Evolutionary conservation across 352 stramenopile species (phyloP), one percentile per base, ranked within the genome.

Genomic region (Globisporangium alternatum): DNA sequence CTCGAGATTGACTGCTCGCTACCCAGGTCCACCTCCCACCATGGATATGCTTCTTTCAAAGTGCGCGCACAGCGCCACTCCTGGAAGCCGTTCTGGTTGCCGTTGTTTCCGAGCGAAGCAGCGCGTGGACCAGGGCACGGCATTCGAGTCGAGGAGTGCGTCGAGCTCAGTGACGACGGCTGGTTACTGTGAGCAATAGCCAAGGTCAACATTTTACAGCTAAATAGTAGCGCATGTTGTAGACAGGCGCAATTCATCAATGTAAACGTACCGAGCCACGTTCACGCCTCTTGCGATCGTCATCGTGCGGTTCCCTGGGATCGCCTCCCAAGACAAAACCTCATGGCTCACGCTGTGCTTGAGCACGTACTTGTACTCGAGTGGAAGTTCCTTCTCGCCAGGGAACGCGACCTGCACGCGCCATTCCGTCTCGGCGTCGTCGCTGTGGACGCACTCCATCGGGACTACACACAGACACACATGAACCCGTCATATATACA

Each of bases 351-450:
- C 31, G 4, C 33, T 25, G 43, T 75, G 71, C 65, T 83, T 84
- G 48, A 90, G 56, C 43, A 91, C 63, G 62, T 92, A 94, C 70
- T 94, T 94, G 76, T 92, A 94, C 71, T 90, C 81, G 51, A 94
- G 56, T 7, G 83, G 73, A 22, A 64, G 62, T 8, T 45, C 51
- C 33, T 62, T 68, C 4, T 53, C 9, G 0, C 44, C 7, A 0
- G 66, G 28, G 22, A 92, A 77, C 17, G 37, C 28, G 31, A 91
- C 66, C 3, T 57, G 74, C 25, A 54, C 61, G n/a, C 56, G 49
- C 72, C 78, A 94, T 62, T 57, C 65, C 47, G 52, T 81, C 66
- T 88, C 78, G 0, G 28, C 47, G 7, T 73, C 60, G 1, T 60
- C 54, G 0, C 60, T 45, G 33, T 72, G 56, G n/a, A 79, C 60